These are phyloP conservation scores for Thraustochytrium striatum DNA, from an alignment of 352 stramenopile genomes.

Conservation along the genomic window DNA sequence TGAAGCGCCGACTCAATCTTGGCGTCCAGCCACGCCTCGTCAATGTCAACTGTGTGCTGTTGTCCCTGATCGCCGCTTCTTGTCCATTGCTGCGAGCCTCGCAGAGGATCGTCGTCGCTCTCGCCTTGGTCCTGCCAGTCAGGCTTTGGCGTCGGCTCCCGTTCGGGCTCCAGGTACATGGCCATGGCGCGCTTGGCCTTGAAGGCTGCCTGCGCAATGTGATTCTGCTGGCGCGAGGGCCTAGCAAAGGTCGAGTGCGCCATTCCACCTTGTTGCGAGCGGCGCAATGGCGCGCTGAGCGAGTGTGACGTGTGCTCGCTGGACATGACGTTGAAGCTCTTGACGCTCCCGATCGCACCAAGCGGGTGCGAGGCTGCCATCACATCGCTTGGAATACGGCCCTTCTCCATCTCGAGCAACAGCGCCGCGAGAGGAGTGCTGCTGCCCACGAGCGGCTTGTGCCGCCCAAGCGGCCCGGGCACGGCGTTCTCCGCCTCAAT, in stretches of 20 bases:
- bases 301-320: not conserved
- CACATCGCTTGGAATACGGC: slow-evolving; percentile 21
- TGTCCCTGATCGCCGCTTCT: not conserved
- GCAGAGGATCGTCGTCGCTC: too few species aligned
- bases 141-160: too few species aligned
- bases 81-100: too few species aligned
- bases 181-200: too few species aligned
- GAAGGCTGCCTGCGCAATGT: too few species aligned
- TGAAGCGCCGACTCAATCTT: not conserved
- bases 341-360: not conserved
- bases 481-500: slow-evolving; percentile 38
- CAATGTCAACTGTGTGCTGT: not conserved
- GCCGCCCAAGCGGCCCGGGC: not conserved
- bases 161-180: too few species aligned
- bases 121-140: too few species aligned
- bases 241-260: too few species aligned
- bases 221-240: too few species aligned
- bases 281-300: not conserved
- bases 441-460: slow-evolving; percentile 7
- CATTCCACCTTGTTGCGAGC: not conserved
- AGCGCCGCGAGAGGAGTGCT: slow-evolving; percentile 12
- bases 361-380: not conserved
- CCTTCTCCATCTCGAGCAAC: slow-evolving; percentile 41
- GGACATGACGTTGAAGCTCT: slow-evolving; percentile 2
- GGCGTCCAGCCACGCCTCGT: not conserved